A percentile compares a stretch with the other conserved stretches of the same genome.
phyloP scores from a whole-genome alignment of 2,329 filamentous ascomycete species.

The Exophiala calicioides region DNA sequence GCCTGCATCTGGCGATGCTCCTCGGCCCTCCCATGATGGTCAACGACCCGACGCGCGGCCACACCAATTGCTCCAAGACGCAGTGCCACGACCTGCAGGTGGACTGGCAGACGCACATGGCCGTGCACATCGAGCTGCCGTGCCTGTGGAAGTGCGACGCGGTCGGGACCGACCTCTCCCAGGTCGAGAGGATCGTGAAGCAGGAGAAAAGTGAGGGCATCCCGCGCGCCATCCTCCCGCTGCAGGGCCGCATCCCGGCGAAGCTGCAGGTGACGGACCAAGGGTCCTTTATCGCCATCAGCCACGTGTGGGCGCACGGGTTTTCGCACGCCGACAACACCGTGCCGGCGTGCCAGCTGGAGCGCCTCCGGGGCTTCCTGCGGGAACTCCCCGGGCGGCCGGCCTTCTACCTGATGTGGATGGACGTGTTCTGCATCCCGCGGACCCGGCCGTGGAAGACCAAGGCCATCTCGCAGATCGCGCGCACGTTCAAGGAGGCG shows the following conservation, averaged over 20 bases:
- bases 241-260: background rate
- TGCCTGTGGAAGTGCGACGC: background rate
- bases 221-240: constrained; percentile 1
- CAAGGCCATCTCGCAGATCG: constrained; percentile 1
- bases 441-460: background rate
- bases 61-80: background rate
- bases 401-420: background rate
- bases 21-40: background rate
- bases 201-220: background rate
- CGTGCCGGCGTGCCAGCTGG: constrained; percentile 4
- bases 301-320: constrained; percentile 1
- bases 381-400: background rate
- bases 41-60: background rate
- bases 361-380: background rate
- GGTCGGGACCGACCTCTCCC: background rate
- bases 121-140: background rate
- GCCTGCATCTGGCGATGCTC: constrained; percentile 3
- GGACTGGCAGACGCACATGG: background rate
- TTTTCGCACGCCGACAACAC: constrained; percentile 2
- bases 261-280: background rate
- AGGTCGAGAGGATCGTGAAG: background rate
- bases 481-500: background rate
- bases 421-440: constrained; percentile 4
- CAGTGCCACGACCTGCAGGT: constrained; percentile 6
- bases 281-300: background rate